phyloP scores from a whole-genome alignment of 2,329 filamentous ascomycete species.

The Leptographium galeiforme region DNA sequence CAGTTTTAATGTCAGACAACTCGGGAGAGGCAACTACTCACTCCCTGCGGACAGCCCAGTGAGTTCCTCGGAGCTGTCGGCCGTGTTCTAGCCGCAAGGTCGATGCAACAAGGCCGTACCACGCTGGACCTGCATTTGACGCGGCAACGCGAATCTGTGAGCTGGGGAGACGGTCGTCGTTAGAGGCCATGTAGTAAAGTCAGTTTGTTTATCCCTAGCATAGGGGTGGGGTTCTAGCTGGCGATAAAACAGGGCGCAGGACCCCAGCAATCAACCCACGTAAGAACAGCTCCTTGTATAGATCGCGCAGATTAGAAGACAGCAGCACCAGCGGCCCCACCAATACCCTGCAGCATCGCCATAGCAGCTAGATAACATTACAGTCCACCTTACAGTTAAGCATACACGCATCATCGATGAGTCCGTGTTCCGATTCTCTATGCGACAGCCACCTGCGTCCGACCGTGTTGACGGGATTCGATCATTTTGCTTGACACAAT shows the following conservation, averaged over 20 bases:
- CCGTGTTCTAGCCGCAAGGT: constrained; percentile 14
- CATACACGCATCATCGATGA: neutral
- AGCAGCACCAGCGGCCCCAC: neutral
- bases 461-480: neutral
- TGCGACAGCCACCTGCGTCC: neutral
- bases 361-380: neutral
- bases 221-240: neutral
- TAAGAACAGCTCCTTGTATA: neutral
- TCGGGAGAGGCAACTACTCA: neutral
- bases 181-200: neutral
- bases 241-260: neutral
- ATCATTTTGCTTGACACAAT: neutral
- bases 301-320: neutral
- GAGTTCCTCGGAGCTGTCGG: constrained; percentile 13
- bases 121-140: constrained; percentile 13
- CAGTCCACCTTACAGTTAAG: neutral
- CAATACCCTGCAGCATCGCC: neutral
- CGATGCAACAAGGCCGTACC: constrained; percentile 15
- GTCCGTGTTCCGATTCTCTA: neutral
- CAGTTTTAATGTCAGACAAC: neutral
- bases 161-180: neutral
- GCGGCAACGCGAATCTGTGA: constrained; percentile 7
- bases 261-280: neutral
- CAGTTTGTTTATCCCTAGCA: neutral
- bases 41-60: constrained; percentile 7